Conservation (phyloP, 805 yeast genomes). For the Cyberlindnera mississippiensis region DNA sequence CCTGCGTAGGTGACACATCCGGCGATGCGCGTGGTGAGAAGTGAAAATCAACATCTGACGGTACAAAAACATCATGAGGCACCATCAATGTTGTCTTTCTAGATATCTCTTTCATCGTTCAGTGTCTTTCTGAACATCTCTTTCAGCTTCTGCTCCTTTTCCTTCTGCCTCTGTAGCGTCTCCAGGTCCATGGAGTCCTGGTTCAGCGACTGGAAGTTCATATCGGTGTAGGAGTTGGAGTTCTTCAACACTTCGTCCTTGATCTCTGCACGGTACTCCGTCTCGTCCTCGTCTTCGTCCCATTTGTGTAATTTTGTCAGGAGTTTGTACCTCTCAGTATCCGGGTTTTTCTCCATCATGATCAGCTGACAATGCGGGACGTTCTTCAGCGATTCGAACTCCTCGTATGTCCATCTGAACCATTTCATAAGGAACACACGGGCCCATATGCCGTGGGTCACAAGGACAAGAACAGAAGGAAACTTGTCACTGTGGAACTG, state of each 20-base stretch:
- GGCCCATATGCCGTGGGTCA: constrained; percentile 93
- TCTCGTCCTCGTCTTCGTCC: constrained; percentile 45
- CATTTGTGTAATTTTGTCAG: constrained; percentile 66
- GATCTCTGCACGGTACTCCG: constrained; percentile 18
- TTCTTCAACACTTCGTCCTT: constrained; percentile 23
- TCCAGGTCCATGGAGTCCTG: constrained; percentile 17
- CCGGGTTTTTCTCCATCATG: constrained; percentile 61
- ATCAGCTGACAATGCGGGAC: constrained; percentile 82
- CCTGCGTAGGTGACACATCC: no score
- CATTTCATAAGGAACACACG: constrained; percentile 91
- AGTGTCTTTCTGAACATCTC: constrained; percentile 33
- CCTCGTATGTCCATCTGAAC: constrained; percentile 91
- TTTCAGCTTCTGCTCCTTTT: constrained; percentile 40
- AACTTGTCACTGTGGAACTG: constrained; percentile 68
- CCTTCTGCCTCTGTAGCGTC: constrained; percentile 27
- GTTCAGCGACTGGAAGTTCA: constrained; percentile 3
- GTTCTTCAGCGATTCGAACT: constrained; percentile 78
- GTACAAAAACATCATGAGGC: no score
- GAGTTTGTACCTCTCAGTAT: constrained; percentile 49
- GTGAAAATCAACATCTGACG: no score
- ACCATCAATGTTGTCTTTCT: constrained; percentile 1
- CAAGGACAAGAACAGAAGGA: constrained; percentile 79
- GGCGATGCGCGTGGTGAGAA: no score
- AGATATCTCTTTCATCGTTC: constrained; percentile 2
- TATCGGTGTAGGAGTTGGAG: constrained; percentile 25